Evolutionary conservation across 306 rosid genomes (phyloP).

Genomic region (Sindora glabra): DNA sequence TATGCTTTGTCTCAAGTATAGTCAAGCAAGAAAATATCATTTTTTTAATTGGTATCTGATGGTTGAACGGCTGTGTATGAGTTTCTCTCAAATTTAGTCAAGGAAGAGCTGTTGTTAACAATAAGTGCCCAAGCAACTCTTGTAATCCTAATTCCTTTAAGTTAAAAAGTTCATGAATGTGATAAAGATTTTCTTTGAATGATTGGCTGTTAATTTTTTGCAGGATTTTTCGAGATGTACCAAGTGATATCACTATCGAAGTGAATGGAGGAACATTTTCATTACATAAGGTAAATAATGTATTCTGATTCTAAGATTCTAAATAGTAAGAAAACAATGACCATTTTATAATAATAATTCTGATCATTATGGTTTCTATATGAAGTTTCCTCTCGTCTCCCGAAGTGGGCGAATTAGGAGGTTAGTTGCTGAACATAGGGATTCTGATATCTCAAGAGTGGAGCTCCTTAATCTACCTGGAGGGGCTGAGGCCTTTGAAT

Average conservation of each 20-base stretch:
- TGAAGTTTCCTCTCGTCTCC: slow-evolving; percentile 96
- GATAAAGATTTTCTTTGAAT: not conserved
- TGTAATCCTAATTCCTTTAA: slow-evolving; percentile 1
- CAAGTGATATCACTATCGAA: slow-evolving; percentile 86
- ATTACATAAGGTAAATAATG: slow-evolving; percentile 62
- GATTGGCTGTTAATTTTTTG: slow-evolving; percentile 20
- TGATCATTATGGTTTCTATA: slow-evolving; percentile 11
- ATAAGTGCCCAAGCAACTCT: not conserved
- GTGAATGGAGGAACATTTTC: slow-evolving; percentile 73
- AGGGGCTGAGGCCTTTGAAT: slow-evolving; percentile 81
- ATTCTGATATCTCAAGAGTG: slow-evolving; percentile 81
- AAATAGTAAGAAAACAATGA: not conserved
- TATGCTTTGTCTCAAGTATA: too few species aligned
- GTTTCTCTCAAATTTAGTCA: not conserved
- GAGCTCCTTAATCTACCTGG: slow-evolving; percentile 93
- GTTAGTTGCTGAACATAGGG: slow-evolving; percentile 90
- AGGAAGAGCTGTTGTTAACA: not conserved
- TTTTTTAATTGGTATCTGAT: not conserved
- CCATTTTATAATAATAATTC: slow-evolving; percentile 1
- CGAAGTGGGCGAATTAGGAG: slow-evolving; percentile 90
- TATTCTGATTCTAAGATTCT: slow-evolving; percentile 5
- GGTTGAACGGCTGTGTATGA: not conserved
- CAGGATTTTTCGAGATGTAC: slow-evolving; percentile 98
- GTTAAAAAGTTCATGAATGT: not conserved
- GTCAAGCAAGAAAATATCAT: too few species aligned